These are phyloP conservation scores for Camellia lanceoleosa DNA, from an alignment of 148 eudicot genomes.

Conservation along the genomic window DNA sequence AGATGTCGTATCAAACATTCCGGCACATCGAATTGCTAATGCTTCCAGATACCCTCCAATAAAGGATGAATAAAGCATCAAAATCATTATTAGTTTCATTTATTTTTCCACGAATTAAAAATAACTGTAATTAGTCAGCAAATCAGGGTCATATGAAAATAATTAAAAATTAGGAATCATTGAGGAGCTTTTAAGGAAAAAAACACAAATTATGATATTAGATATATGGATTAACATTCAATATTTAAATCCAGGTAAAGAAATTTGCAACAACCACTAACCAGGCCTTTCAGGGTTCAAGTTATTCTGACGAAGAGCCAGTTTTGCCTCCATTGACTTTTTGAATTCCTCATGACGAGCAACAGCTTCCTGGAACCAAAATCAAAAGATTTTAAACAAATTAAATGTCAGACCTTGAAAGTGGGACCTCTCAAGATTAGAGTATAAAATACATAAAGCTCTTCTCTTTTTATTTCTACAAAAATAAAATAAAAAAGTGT, in stretches of 20 bases:
- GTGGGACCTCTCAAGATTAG: background rate
- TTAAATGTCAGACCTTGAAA: background rate
- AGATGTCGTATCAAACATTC: background rate
- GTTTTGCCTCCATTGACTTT: slow-evolving; percentile 70
- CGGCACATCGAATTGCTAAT: slow-evolving; percentile 6
- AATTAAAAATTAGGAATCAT: background rate
- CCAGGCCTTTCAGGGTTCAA: slow-evolving; percentile 85
- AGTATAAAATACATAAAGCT: background rate
- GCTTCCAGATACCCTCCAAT: background rate
- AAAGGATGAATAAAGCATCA: background rate
- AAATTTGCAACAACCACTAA: slow-evolving; percentile 27
- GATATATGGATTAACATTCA: background rate
- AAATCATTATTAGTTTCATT: background rate
- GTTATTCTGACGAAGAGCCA: slow-evolving; percentile 80
- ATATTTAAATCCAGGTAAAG: background rate
- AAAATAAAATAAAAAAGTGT: background rate
- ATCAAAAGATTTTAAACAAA: background rate
- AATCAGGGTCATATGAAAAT: too few relatives aligned
- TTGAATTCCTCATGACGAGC: slow-evolving; percentile 84
- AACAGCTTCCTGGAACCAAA: slow-evolving; percentile 62
- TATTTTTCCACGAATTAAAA: background rate
- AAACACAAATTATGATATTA: background rate
- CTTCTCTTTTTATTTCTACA: background rate
- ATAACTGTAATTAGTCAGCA: background rate
- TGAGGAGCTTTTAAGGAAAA: background rate